Evolutionary conservation across 139 green algal species (phyloP).

Genomic region (Zygnema cylindricum): DNA sequence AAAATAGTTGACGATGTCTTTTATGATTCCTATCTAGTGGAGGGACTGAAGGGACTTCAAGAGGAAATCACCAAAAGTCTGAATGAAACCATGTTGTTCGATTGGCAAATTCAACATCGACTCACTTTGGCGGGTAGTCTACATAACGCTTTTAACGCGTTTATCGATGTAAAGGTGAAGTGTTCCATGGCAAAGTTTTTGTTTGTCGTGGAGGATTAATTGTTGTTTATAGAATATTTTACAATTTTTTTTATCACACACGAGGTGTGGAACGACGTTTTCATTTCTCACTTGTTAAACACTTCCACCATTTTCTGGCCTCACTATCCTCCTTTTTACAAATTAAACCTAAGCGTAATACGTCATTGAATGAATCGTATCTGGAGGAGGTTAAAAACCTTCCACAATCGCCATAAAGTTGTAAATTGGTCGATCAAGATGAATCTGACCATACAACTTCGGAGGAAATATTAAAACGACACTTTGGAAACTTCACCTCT

Average conservation of each 20-base stretch:
- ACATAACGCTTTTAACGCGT: background rate
- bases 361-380: background rate
- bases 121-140: background rate
- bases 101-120: background rate
- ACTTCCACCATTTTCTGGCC: background rate
- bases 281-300: background rate
- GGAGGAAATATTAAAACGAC: no score
- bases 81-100: background rate
- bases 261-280: background rate
- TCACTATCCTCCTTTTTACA: background rate
- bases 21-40: background rate
- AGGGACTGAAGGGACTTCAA: background rate
- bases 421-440: no score
- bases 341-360: background rate
- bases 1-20: background rate
- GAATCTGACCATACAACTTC: no score
- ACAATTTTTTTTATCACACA: background rate
- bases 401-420: no score
- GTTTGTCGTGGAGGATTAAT: background rate
- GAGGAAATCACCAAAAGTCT: background rate
- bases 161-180: background rate
- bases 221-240: background rate
- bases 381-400: background rate
- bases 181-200: background rate
- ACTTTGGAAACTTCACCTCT: no score